Evolutionary conservation across 805 yeast species (phyloP), one percentile per base, ranked within the genome.

Genomic region (Myxozyma vanderwaltii): DNA sequence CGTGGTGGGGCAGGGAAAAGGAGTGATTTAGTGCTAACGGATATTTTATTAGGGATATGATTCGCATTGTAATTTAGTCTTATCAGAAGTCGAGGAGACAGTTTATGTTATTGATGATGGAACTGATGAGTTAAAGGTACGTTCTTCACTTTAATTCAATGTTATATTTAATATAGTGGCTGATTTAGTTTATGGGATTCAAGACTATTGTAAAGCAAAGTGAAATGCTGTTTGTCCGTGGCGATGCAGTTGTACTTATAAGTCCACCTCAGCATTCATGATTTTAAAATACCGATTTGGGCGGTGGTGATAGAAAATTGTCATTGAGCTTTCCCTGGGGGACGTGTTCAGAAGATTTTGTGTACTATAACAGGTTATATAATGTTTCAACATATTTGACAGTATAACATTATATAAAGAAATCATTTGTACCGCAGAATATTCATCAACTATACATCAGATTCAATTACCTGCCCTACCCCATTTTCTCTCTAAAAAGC

Each of bases 181-280:
- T 23, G 41, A 38, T 47, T 27, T 10, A 44, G 21, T n/a, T 23
- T 19, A 6, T 17, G 27, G 3, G 24, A 2, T 17, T 71, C n/a
- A n/a, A 76, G 71, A 73, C 82, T 8, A 78, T 79, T 23, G 87
- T 85, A 69, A 80, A 81, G 63, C 59, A 67, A 56, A 81, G 90
- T 17, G 96, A 89, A 56, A 89, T 94, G 91, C 85, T 94, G 44
- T 92, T 92, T 75, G 91, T 94, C 15, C 86, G 99, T 77, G 99
- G 99, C n/a, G 99, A 94, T 75, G 85, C 95, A 2, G 98, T 94
- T 45, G 89, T 95, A 51, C 80, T 91, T 67, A 86, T 94, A 54
- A 84, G 87, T 54, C 79, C 85, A 4, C 67, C 67, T 10, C 33
- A 43, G 31, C 50, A 43, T 19, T 29, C 64, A 38, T 60, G 27